These are phyloP conservation scores for Dryadomyces quercus-mongolicae DNA, from an alignment of 2,329 filamentous ascomycete species.

Conservation along the genomic window DNA sequence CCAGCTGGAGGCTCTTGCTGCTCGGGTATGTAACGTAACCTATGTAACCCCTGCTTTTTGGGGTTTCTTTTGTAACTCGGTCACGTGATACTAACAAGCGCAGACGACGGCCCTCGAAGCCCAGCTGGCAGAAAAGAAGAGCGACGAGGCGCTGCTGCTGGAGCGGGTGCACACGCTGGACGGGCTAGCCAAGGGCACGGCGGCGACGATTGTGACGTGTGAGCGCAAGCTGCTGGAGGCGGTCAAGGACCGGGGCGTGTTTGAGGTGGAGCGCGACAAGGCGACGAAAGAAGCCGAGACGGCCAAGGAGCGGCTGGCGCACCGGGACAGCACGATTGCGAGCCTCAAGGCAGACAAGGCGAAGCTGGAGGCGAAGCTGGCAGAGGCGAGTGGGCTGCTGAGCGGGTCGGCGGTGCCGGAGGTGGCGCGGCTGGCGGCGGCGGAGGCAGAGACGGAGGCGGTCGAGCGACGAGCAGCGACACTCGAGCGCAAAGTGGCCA, in stretches of 20 bases:
- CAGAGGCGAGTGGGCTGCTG: slow-evolving; percentile 21
- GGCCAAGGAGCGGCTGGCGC: slow-evolving; percentile 23
- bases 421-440: slow-evolving; percentile 25
- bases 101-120: slow-evolving; percentile 20
- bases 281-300: slow-evolving; percentile 24
- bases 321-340: slow-evolving; percentile 22
- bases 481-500: slow-evolving; percentile 25
- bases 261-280: slow-evolving; percentile 31
- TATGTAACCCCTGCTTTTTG: neutral
- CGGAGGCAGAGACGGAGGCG: slow-evolving; percentile 27
- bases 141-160: slow-evolving; percentile 14
- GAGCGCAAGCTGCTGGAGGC: slow-evolving; percentile 36
- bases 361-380: slow-evolving; percentile 24
- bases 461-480: slow-evolving; percentile 24
- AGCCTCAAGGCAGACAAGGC: slow-evolving; percentile 26
- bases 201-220: slow-evolving; percentile 29
- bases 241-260: slow-evolving; percentile 35
- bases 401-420: slow-evolving; percentile 25
- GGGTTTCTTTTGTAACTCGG: no score
- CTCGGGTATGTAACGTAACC: slow-evolving; percentile 8
- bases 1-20: slow-evolving; percentile 19
- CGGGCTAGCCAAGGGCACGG: slow-evolving; percentile 31
- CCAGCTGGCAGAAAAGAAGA: slow-evolving; percentile 19
- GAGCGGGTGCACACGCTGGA: slow-evolving; percentile 31
- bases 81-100: neutral